Percentiles rank a stretch among this genome's conserved stretches.
Evolutionary conservation across 2,329 filamentous ascomycete species (phyloP).

Genomic region (Penicillium sp.): DNA sequence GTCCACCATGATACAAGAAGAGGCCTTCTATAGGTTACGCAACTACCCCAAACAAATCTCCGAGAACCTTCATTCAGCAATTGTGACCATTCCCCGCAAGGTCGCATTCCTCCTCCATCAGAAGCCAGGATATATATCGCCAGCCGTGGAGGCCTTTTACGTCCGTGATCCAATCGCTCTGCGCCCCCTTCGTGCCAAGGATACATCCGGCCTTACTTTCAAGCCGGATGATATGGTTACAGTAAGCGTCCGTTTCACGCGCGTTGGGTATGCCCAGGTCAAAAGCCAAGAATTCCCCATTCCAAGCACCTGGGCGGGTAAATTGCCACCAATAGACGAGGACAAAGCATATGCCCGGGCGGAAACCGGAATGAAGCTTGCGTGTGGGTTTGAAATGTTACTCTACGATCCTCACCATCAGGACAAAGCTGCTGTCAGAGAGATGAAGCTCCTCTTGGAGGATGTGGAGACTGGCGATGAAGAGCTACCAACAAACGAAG

Average conservation of each 20-base stretch:
- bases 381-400: constrained; percentile 89
- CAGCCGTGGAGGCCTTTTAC: constrained; percentile 89
- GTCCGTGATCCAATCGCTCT: constrained; percentile 78
- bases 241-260: constrained; percentile 78
- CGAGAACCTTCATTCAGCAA: constrained; percentile 72
- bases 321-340: constrained; percentile 39
- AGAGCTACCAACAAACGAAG: constrained; percentile 66
- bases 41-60: constrained; percentile 78
- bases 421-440: constrained; percentile 68
- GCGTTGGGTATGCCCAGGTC: constrained; percentile 85
- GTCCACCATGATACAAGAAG: constrained; percentile 74
- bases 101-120: constrained; percentile 76
- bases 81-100: constrained; percentile 75
- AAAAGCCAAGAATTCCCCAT: constrained; percentile 77
- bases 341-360: constrained; percentile 50
- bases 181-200: constrained; percentile 63
- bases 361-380: constrained; percentile 83
- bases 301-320: constrained; percentile 57
- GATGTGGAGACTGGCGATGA: constrained; percentile 74
- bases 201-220: constrained; percentile 61
- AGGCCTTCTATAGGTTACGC: constrained; percentile 84
- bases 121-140: constrained; percentile 73
- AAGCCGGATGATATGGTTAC: constrained; percentile 76
- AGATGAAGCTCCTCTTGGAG: constrained; percentile 73
- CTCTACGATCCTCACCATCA: constrained; percentile 65